phyloP scores from a whole-genome alignment of 306 rosid genomes.

The Begonia masoniana region DNA sequence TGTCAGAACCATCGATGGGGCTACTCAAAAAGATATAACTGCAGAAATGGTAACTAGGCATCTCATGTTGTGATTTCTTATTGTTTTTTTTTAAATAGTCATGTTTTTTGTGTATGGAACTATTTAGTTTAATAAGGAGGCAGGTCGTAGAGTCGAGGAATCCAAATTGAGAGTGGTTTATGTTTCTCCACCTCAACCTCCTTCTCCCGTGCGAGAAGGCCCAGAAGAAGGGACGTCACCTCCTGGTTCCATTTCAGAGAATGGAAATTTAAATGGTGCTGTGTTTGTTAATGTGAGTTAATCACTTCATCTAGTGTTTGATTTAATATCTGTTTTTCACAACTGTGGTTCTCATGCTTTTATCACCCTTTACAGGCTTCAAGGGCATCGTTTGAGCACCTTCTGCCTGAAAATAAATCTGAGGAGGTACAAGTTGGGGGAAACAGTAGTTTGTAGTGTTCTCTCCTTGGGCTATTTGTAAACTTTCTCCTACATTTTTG shows the following conservation, averaged over 20 bases:
- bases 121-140: slow-evolving; percentile 71
- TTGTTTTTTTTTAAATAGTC: slow-evolving; percentile 10
- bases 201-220: slow-evolving; percentile 79
- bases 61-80: neutral
- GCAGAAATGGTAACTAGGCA: slow-evolving; percentile 62
- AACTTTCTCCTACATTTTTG: no score
- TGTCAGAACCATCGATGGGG: slow-evolving; percentile 39
- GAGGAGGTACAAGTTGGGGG: neutral
- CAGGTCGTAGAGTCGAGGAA: slow-evolving; percentile 76
- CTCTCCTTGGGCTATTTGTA: no score
- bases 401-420: no score
- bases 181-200: slow-evolving; percentile 69
- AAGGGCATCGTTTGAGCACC: no score
- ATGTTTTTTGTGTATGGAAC: neutral
- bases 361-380: no score
- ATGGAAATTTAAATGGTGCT: no score
- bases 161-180: slow-evolving; percentile 77
- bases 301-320: no score
- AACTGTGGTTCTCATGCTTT: no score
- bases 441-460: no score
- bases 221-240: slow-evolving; percentile 91
- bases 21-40: slow-evolving; percentile 43
- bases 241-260: slow-evolving; percentile 26
- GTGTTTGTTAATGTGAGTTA: no score
- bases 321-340: no score